Base-by-base conservation (phyloP, 2,329 filamentous ascomycete species). In the Lachnellula suecica region DNA sequence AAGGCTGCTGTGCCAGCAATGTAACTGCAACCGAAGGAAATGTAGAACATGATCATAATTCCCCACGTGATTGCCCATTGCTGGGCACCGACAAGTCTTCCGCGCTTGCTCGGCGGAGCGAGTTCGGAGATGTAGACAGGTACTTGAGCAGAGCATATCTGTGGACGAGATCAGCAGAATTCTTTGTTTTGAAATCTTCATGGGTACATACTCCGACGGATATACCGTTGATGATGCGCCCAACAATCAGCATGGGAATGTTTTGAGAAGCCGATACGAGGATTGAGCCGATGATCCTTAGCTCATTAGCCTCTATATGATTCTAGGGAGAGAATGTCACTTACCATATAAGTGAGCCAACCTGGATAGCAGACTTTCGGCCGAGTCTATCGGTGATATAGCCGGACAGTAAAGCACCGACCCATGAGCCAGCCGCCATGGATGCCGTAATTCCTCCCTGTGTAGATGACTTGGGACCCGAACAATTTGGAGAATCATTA, bases 361-460 rank as follows among this genome's bases (percentile, higher is more conserved):
- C 66, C 63, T 77, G 74, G 57, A 81, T 78, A 3, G 74, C 66
- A 10, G 58, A 68, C 58, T 76, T 78, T 49, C 79, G 72, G 31
- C 79, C 79, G 9, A 83, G 66, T 2, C 61, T 72, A 65, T 87
- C 84, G 2, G 82, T 81, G 13, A 85, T 59, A 61, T 75, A 76
- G 40, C 83, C 83, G 42, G 83, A 85, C 43, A 75, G 49, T 15
- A 87, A 70, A 45, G 85, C 81, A 55, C 84, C 86, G 22, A 85
- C 68, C 72, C 83, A 88, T 0, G 85, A 89, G 29, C 87, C 87
- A 48, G 79, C 85, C 20, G 86, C 82, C 84, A 89, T 89, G 44
- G 84, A 74, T 20, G 87, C 85, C 0, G 82, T 85, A 63, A 89
- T 88, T 44, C 82, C 83, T 56, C 83, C 83, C 25, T 20, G 40